Evolutionary conservation across 805 yeast species (phyloP), one percentile per base, ranked within the genome.

Genomic region (Helenozyma rhizophorensis): DNA sequence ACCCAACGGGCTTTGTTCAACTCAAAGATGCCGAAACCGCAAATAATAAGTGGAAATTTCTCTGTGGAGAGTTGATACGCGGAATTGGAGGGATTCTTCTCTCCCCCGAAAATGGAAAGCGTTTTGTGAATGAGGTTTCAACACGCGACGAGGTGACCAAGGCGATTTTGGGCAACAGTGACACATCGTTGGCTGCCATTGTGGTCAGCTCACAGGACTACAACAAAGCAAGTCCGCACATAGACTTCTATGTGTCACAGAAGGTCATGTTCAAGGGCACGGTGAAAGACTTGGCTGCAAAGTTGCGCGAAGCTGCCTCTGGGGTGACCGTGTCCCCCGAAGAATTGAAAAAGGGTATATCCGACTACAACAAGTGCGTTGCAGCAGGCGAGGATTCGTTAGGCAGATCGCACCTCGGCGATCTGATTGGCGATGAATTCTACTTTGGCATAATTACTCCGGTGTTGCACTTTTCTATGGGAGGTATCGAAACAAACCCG

Each of bases 51-150:
- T 69, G 72, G 71, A 76, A 76, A 50, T 68, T 76, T 42, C 51
- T 77, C 11, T 78, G 80, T 42, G 82, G 80, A 7, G 83, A 77
- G 43, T 67, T 78, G 1, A 45, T 77, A 4, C 59, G 83, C 51
- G 82, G 80, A 1, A 58, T 72, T 27, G 83, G 83, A 19, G 82
- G 80, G 22, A 56, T 77, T 6, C 47, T 77, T 29, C 31, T 77
- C 10, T 69, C 72, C 31, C 62, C 71, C 2, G 29, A 37, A 1
- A 54, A 66, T 6, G 76, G 76, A 3, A 50, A 58, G 27, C 57
- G 83, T 43, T 77, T 76, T 49, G 70, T 71, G 19, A 66, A 77
- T 47, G 83, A 77, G 45, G 48, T 77, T 35, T 45, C 47, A 4
- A 75, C 80, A 0, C 64, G 83, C 50, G 83, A 77, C 42, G 40